Conservation (phyloP, 805 yeast species). For the Barnettozyma botsteinii region DNA sequence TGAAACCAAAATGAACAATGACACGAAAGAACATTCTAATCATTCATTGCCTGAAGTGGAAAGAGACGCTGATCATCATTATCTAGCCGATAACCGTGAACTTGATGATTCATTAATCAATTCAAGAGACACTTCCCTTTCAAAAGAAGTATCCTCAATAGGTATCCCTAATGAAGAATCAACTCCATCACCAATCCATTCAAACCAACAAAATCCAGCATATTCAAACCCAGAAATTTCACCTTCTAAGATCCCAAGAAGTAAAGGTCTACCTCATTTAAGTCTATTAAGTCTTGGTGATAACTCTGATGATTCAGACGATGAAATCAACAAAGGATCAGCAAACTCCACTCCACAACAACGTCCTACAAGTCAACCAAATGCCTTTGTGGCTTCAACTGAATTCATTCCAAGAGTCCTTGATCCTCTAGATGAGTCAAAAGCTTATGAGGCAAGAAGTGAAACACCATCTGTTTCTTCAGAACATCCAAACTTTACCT, state of each 20-base stretch:
- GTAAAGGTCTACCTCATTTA: conserved; percentile 22
- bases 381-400: no score
- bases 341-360: no score
- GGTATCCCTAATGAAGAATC: conserved; percentile 20
- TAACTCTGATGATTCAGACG: conserved; percentile 16
- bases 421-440: conserved; percentile 12
- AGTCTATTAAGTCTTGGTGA: conserved; percentile 22
- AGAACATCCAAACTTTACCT: neutral
- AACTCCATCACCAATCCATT: conserved; percentile 18
- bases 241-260: conserved; percentile 23
- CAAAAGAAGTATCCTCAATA: neutral
- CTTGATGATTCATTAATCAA: conserved; percentile 9
- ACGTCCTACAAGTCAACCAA: no score
- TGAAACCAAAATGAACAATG: no score
- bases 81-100: conserved; percentile 20
- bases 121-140: conserved; percentile 1
- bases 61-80: conserved; percentile 16
- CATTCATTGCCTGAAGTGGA: neutral
- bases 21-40: neutral
- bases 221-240: conserved; percentile 4
- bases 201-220: neutral
- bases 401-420: conserved; percentile 8
- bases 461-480: conserved; percentile 3
- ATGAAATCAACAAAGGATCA: conserved; percentile 6
- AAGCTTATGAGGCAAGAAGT: conserved; percentile 1